Percentiles rank a stretch among this genome's conserved stretches.
These are phyloP conservation scores for Agroathelia rolfsii DNA, from an alignment of 1,284 basidiomycete genomes.

Conservation along the genomic window DNA sequence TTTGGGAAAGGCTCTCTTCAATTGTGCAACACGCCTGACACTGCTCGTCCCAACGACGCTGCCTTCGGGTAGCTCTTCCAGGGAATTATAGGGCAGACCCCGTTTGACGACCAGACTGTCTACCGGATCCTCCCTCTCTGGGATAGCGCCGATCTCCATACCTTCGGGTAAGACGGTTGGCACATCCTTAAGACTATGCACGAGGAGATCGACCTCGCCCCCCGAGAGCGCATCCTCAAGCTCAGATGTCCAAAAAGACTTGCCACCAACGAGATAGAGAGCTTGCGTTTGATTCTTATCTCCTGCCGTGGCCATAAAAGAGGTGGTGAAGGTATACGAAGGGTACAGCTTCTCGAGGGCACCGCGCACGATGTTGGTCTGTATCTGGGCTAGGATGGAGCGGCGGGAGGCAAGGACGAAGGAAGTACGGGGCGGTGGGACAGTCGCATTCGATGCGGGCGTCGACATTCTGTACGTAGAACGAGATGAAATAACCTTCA, in stretches of 20 bases:
- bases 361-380: constrained; percentile 47
- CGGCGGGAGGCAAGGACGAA: constrained; percentile 50
- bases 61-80: constrained; percentile 62
- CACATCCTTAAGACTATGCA: constrained; percentile 68
- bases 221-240: constrained; percentile 58
- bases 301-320: constrained; percentile 60
- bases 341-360: constrained; percentile 31
- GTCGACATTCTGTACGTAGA: too few relatives aligned
- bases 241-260: constrained; percentile 73
- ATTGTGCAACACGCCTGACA: constrained; percentile 63
- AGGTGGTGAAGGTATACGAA: constrained; percentile 41
- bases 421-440: too few relatives aligned
- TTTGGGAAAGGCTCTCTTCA: constrained; percentile 51
- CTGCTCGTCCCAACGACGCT: constrained; percentile 66
- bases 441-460: too few relatives aligned
- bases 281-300: constrained; percentile 58
- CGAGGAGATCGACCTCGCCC: constrained; percentile 59
- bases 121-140: constrained; percentile 60
- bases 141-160: constrained; percentile 56
- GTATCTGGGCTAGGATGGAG: constrained; percentile 51
- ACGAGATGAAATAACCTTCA: too few relatives aligned
- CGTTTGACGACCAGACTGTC: constrained; percentile 61
- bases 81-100: constrained; percentile 40
- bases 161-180: constrained; percentile 57
- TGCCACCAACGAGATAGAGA: constrained; percentile 39